A percentile compares a stretch with the other conserved stretches of the same genome.
Evolutionary conservation across 768 basidiomycete species (phyloP).

Genomic region (Collybia nuda): DNA sequence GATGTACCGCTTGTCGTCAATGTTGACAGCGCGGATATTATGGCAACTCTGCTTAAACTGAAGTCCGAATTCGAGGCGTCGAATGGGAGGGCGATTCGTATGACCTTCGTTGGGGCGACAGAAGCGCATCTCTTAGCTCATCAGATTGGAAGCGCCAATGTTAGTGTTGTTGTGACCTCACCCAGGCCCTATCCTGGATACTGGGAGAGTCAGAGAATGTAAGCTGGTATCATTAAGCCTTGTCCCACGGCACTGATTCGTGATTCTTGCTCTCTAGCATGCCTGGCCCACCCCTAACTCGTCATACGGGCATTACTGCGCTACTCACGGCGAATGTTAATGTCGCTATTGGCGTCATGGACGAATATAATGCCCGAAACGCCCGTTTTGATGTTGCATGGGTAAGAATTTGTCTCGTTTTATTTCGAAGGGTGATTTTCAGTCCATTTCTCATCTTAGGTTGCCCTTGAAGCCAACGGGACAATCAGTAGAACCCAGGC

Average conservation of each 20-base stretch:
- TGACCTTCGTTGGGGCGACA: conserved; percentile 58
- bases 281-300: conserved; percentile 69
- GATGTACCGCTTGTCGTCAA: conserved; percentile 62
- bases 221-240: conserved; percentile 18
- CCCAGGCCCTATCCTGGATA: conserved; percentile 58
- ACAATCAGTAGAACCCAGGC: conserved; percentile 37
- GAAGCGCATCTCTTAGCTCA: conserved; percentile 66
- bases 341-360: conserved; percentile 57
- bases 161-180: conserved; percentile 72
- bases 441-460: conserved; percentile 13
- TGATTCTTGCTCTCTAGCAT: conserved; percentile 31
- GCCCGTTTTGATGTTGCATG: conserved; percentile 65
- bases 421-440: background rate
- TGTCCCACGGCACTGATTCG: background rate
- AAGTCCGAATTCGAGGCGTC: conserved; percentile 49
- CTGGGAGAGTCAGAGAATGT: conserved; percentile 72
- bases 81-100: conserved; percentile 26
- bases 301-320: conserved; percentile 50
- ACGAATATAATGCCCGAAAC: conserved; percentile 66
- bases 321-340: conserved; percentile 63
- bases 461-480: conserved; percentile 32
- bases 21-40: conserved; percentile 73
- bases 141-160: conserved; percentile 56
- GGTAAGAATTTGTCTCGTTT: conserved; percentile 30
- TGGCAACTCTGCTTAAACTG: conserved; percentile 64